Conservation (phyloP, 257 asterid species). For the Salvia hispanica region DNA sequence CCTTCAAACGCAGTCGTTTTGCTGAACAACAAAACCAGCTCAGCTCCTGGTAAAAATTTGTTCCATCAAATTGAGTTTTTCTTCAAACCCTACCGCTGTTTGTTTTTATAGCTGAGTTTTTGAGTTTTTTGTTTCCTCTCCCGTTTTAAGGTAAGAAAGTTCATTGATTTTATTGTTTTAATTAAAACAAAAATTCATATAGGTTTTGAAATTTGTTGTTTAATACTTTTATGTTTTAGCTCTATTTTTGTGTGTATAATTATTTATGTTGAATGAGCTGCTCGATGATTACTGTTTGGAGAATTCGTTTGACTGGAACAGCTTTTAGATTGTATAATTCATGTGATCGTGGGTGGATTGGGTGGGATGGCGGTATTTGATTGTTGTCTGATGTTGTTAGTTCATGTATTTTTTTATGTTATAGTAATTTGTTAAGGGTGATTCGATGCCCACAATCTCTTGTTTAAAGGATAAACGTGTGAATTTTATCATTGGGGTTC, state of each 20-base stretch:
- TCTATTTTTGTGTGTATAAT: neutral
- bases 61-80: neutral
- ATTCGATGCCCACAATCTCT: constrained; percentile 9
- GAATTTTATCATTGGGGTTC: constrained; percentile 6
- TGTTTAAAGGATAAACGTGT: constrained; percentile 10
- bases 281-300: constrained; percentile 9
- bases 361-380: neutral
- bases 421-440: neutral
- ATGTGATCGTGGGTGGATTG: neutral
- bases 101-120: constrained; percentile 8
- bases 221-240: neutral
- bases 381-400: constrained; percentile 11
- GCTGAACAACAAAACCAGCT: no score
- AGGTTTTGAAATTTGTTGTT: neutral
- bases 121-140: neutral
- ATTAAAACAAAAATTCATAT: neutral
- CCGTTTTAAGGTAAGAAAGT: constrained; percentile 19
- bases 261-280: constrained; percentile 5
- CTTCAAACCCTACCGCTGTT: constrained; percentile 31
- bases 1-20: constrained; percentile 28
- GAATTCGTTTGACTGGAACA: neutral
- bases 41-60: neutral
- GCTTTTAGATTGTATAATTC: constrained; percentile 4
- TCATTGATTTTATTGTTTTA: neutral
- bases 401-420: neutral